Conservation (phyloP, 1,139 yeast genomes). For the Lodderomyces orthopsilosis region DNA sequence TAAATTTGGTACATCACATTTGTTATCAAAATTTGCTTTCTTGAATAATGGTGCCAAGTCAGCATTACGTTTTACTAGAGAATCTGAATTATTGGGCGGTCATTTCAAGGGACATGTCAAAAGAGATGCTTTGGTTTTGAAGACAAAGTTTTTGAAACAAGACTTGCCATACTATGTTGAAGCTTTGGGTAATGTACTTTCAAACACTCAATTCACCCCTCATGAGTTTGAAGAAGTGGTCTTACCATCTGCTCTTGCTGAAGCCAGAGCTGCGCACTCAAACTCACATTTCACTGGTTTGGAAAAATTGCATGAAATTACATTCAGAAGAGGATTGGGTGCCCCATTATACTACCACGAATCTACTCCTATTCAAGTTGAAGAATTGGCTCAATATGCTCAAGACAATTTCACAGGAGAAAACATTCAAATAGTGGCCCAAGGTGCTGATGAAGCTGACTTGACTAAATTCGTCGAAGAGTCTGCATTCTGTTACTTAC, state of each 20-base stretch:
- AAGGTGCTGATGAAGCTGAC: conserved; percentile 74
- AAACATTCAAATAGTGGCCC: conserved; percentile 68
- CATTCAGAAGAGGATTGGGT: conserved; percentile 90
- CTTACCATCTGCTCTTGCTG: conserved; percentile 70
- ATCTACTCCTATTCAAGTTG: conserved; percentile 52
- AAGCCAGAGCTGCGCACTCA: conserved; percentile 46
- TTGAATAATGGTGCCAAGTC: conserved; percentile 81
- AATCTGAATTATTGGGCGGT: conserved; percentile 93
- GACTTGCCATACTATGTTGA: conserved; percentile 91
- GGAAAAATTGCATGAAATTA: conserved; percentile 75
- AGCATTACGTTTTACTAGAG: conserved; percentile 91
- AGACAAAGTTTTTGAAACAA: conserved; percentile 80
- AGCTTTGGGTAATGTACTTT: conserved; percentile 74
- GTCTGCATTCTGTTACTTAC: conserved; percentile 63
- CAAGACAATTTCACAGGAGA: conserved; percentile 64
- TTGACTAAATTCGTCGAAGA: conserved; percentile 65
- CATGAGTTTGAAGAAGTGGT: conserved; percentile 84
- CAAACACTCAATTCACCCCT: conserved; percentile 71
- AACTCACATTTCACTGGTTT: conserved; percentile 60
- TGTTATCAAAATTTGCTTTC: conserved; percentile 81
- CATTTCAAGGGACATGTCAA: conserved; percentile 63
- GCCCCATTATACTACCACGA: conserved; percentile 78
- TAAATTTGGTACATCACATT: conserved; percentile 82
- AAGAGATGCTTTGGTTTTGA: conserved; percentile 80
- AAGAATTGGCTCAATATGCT: conserved; percentile 68